Evolutionary conservation across 345 rosid genomes (phyloP).

Genomic region (Firmiana major): DNA sequence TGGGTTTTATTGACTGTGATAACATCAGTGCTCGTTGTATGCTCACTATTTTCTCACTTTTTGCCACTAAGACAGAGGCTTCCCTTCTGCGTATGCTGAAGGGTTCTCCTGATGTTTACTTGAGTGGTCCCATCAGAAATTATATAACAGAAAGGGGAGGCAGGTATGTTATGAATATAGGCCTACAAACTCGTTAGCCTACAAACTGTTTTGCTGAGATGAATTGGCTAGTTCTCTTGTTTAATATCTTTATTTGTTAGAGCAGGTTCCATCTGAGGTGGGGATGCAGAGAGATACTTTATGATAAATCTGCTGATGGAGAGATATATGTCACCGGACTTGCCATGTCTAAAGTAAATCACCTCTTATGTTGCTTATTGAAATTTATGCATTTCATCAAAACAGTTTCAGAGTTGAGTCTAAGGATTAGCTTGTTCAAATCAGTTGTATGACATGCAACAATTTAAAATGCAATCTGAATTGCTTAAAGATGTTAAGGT

Average conservation of each 20-base stretch:
- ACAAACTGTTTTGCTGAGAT: background rate
- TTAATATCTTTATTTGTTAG: conserved; percentile 20
- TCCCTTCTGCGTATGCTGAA: conserved; percentile 96
- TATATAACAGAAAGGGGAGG: conserved; percentile 87
- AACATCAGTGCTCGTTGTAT: conserved; percentile 98
- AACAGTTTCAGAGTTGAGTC: background rate
- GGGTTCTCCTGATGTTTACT: conserved; percentile 92
- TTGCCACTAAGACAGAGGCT: conserved; percentile 99
- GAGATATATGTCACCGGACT: conserved; percentile 74
- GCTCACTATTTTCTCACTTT: conserved; percentile 96
- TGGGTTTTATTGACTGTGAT: conserved; percentile 97
- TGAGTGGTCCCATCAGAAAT: conserved; percentile 90
- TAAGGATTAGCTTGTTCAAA: background rate
- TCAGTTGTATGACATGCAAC: background rate
- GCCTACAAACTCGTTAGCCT: background rate
- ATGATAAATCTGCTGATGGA: conserved; percentile 57
- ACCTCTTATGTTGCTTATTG: background rate
- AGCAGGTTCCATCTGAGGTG: conserved; percentile 96
- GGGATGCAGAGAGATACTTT: conserved; percentile 93
- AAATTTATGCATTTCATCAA: background rate
- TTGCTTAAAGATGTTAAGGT: background rate
- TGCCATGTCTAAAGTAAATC: conserved; percentile 76
- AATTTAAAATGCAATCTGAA: background rate
- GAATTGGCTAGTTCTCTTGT: background rate
- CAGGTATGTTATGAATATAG: conserved; percentile 42